Evolutionary conservation across 495 filamentous ascomycete species (phyloP), one percentile per base, ranked within the genome.

Genomic region (Penicillium psychrofluorescens): DNA sequence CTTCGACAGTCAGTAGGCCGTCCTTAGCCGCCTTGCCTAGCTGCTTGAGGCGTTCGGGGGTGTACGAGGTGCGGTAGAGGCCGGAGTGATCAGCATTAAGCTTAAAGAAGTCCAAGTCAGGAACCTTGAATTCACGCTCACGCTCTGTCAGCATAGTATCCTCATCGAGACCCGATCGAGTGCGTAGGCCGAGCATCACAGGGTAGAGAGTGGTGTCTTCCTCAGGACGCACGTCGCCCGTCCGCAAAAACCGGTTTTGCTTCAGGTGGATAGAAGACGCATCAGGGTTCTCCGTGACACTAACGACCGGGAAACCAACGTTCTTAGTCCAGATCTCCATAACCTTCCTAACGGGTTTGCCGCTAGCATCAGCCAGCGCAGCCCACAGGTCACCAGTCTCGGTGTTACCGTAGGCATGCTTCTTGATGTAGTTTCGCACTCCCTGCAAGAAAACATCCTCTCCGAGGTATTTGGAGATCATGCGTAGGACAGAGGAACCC

Each of bases 391-490:
- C 92, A 36, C 81, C 76, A 0, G 92, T 98, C 61, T 86, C 58
- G 22, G 75, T 77, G 56, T 78, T 78, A 0, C 74, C 72, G 62
- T 91, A 98, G 34, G 89, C 88, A 54, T 96, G 90, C 71, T 94
- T 92, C 74, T 89, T 94, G 56, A 98, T 79, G 65, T 97, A 98
- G 45, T 77, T 77, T 22, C 88, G 78, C 43, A 98, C 83, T 61
- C 92, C 92, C 67, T 97, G 87, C 56, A 98, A 74, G 76, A 98
- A 98, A 30, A 78, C 74, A 33, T 96, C 86, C 63, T 95, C 90
- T 41, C 92, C 92, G 16, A 98, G 76, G 53, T 94, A 91, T 51
- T 87, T 92, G 27, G 91, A 95, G 46, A 98, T 88, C 92, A 98
- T 98, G 59, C 92, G 84, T 44, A 98, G 76, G 10, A 96, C 90